Evolutionary conservation across 2,329 filamentous ascomycete species (phyloP), one percentile per base, ranked within the genome.

Genomic region (Botrytis fragariae): DNA sequence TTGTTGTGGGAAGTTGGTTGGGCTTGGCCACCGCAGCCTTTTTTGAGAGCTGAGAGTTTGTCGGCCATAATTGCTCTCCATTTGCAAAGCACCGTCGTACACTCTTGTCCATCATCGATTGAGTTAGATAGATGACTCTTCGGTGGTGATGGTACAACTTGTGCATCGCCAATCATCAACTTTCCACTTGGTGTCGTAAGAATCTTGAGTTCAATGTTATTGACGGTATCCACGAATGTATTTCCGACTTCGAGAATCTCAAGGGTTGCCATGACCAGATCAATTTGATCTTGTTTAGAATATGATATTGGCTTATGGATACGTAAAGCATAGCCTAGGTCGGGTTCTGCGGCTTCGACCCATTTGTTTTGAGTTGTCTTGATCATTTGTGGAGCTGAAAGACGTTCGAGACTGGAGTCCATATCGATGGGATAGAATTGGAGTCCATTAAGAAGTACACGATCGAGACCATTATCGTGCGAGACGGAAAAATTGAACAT

Each of bases 211-310:
- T 87, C 86, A 73, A 93, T 84, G 42, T 83, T 83, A 54, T 87
- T 86, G 37, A 90, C 83, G 37, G 82, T 84, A 62, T 87, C 82
- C 72, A 91, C 81, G 74, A 89, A 88, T 61, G 84, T 82, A 71
- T 85, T 81, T 73, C 87, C 88, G 39, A 92, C 86, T 79, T 90
- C 86, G 74, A 90, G 85, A 74, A 92, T 86, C 76, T 88, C 84
- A 54, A 92, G 82, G 75, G 87, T 84, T 73, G 92, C 78, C 54
- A 83, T 81, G 70, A 91, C 80, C 4, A 90, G 80, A 73, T 87
- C 84, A 61, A 90, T 80, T 71, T 84, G 82, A 74, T 86, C 85
- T 16, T 87, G 84, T 68, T 86, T 84, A 72, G 88, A 85, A 63
- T 84, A 83, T 75, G 86, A 84, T 70, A 82, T 80, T 32, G 82